These are phyloP conservation scores for Penicillium griseofulvum DNA, from an alignment of 2,329 filamentous ascomycete species.

Conservation along the genomic window DNA sequence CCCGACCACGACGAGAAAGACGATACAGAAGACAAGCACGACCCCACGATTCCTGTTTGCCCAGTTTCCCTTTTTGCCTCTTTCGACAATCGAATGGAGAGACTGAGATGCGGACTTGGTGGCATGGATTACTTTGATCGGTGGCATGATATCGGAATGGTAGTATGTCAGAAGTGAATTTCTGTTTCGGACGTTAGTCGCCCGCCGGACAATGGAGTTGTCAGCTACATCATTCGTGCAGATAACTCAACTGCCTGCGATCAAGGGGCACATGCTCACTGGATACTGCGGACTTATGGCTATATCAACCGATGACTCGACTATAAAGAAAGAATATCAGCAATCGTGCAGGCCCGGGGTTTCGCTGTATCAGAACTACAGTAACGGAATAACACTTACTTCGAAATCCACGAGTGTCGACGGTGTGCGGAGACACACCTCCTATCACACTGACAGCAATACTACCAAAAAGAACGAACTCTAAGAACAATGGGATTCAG, in stretches of 20 bases:
- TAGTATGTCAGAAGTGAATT: not conserved
- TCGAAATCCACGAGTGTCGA: not conserved
- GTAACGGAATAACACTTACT: too few relatives aligned
- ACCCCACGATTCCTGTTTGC: conserved; percentile 58
- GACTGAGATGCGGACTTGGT: conserved; percentile 4
- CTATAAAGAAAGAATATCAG: not conserved
- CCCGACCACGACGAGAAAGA: conserved; percentile 55
- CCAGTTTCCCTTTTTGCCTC: conserved; percentile 48
- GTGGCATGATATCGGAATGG: conserved; percentile 19
- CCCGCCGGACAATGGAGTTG: too few relatives aligned
- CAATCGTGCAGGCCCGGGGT: too few relatives aligned
- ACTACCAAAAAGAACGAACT: accelerated
- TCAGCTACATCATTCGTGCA: too few relatives aligned
- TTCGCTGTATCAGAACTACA: not conserved
- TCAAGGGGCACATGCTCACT: not conserved
- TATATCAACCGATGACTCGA: not conserved
- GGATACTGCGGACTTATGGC: not conserved
- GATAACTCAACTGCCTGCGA: accelerated
- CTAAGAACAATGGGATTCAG: too few relatives aligned
- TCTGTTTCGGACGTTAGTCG: not conserved
- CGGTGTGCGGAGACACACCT: not conserved
- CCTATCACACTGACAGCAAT: not conserved
- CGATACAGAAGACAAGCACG: conserved; percentile 61
- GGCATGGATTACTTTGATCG: conserved; percentile 26
- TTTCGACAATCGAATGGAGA: conserved; percentile 36